Evolutionary conservation across 1,284 basidiomycete species (phyloP).

Genomic region (Marasmius oreades): DNA sequence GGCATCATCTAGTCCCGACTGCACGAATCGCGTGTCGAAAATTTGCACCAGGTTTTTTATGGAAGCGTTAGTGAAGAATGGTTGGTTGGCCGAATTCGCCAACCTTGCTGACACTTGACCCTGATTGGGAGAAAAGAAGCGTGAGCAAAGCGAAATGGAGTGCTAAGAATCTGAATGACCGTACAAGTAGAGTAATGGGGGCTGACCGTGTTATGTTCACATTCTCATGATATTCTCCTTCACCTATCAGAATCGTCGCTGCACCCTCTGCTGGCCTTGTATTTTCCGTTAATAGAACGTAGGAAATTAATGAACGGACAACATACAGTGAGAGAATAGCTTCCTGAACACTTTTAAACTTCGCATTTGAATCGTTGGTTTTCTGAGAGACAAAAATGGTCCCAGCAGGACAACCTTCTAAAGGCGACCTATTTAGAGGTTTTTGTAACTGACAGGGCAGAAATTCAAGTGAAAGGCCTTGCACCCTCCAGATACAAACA

Average conservation of each 20-base stretch:
- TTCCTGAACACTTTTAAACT: constrained; percentile 47
- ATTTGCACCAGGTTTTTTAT: constrained; percentile 53
- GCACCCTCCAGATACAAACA: not conserved
- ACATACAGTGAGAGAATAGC: constrained; percentile 52
- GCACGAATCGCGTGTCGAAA: constrained; percentile 43
- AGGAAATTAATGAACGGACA: not conserved
- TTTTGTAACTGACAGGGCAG: constrained; percentile 51
- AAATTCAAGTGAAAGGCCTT: constrained; percentile 43
- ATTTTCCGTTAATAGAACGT: not conserved
- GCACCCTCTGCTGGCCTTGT: constrained; percentile 35
- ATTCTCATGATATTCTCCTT: constrained; percentile 60
- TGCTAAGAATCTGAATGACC: constrained; percentile 3
- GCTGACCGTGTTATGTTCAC: constrained; percentile 52
- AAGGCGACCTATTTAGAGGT: constrained; percentile 32
- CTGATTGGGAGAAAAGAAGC: constrained; percentile 25
- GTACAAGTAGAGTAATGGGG: constrained; percentile 54
- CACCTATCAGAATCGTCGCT: constrained; percentile 53
- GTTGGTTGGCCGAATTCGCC: constrained; percentile 25
- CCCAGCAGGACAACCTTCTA: constrained; percentile 50
- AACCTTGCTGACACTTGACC: constrained; percentile 44
- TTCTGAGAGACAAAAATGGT: constrained; percentile 56
- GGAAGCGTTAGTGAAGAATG: constrained; percentile 28
- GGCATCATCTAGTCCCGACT: constrained; percentile 46
- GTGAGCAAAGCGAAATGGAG: not conserved
- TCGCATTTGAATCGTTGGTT: constrained; percentile 34